A percentile compares a stretch with the other conserved stretches of the same genome.
Conservation (phyloP, 805 yeast species). For the Wickerhamiella allomyrinae region DNA sequence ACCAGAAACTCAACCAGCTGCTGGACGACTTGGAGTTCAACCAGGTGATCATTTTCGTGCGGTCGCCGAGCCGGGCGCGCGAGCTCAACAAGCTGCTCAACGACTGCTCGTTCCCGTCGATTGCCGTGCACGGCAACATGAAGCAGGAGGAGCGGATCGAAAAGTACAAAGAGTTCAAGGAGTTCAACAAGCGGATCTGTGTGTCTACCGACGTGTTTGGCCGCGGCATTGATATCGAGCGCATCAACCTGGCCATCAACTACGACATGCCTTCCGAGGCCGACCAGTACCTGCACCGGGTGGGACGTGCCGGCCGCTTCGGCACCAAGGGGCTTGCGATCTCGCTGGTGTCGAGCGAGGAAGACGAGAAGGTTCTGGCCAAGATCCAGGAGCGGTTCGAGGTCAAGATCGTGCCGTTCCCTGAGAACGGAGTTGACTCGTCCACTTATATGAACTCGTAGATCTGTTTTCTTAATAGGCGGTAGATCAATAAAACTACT, state of each 20-base stretch:
- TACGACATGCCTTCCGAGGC: constrained; percentile 94
- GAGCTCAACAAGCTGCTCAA: constrained; percentile 78
- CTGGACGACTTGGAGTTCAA: constrained; percentile 91
- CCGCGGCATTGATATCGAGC: constrained; percentile 98
- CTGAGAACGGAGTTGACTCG: constrained; percentile 96
- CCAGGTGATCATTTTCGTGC: constrained; percentile 94
- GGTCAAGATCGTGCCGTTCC: constrained; percentile 87
- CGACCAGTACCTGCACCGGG: constrained; percentile 97
- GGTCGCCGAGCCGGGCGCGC: constrained; percentile 80
- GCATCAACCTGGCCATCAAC: constrained; percentile 95
- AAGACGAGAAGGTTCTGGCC: constrained; percentile 77
- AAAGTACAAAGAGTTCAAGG: constrained; percentile 90
- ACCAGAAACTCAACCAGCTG: constrained; percentile 80
- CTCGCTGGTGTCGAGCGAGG: constrained; percentile 72
- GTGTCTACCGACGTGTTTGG: constrained; percentile 97
- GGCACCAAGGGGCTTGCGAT: constrained; percentile 98
- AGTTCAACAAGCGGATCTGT: constrained; percentile 96
- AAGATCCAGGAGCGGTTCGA: constrained; percentile 96
- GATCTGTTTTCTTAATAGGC: neutral
- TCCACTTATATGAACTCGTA: constrained; percentile 94
- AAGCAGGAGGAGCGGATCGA: constrained; percentile 97
- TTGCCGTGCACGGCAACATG: constrained; percentile 89
- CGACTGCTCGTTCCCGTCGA: constrained; percentile 91
- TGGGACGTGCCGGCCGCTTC: constrained; percentile 99
- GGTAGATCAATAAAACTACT: no score